Conservation (phyloP, 2,329 filamentous ascomycete species). For the Penicillium sumatraense region DNA sequence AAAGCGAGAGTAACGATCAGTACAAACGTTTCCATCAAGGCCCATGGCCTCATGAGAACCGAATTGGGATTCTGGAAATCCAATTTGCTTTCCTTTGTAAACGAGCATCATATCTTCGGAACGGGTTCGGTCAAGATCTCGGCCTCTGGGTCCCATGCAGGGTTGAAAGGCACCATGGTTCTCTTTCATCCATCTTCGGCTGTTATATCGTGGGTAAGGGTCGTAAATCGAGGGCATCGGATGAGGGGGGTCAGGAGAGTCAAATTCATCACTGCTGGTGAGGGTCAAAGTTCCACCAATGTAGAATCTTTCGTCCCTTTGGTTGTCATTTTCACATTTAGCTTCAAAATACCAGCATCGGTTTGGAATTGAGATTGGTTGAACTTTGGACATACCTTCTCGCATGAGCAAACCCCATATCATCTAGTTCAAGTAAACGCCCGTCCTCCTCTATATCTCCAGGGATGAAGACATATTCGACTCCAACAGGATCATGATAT, state of each 20-base stretch:
- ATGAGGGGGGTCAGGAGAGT: constrained; percentile 3
- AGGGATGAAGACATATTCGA: not conserved
- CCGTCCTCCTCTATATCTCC: not conserved
- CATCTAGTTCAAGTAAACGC: constrained; percentile 11
- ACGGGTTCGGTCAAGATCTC: constrained; percentile 23
- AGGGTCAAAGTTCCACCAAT: constrained; percentile 25
- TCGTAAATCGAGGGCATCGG: constrained; percentile 56
- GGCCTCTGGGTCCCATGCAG: constrained; percentile 27
- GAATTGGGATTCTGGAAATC: constrained; percentile 65
- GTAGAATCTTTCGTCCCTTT: constrained; percentile 24
- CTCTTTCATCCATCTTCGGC: constrained; percentile 58
- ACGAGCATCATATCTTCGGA: constrained; percentile 30
- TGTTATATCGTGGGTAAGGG: constrained; percentile 74
- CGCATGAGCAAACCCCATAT: constrained; percentile 18
- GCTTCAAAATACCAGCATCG: too few species aligned
- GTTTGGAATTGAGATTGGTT: not conserved
- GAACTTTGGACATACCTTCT: constrained; percentile 13
- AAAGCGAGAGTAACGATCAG: constrained; percentile 71
- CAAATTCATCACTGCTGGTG: constrained; percentile 14
- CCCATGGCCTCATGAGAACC: constrained; percentile 66
- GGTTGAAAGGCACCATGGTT: constrained; percentile 22
- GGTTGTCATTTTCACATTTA: too few species aligned
- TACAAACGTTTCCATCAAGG: constrained; percentile 68
- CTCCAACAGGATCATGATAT: constrained; percentile 10
- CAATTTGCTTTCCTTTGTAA: constrained; percentile 34